phyloP scores from a whole-genome alignment of 2,329 filamentous ascomycete genomes.

The Cryphonectria nitschkei region DNA sequence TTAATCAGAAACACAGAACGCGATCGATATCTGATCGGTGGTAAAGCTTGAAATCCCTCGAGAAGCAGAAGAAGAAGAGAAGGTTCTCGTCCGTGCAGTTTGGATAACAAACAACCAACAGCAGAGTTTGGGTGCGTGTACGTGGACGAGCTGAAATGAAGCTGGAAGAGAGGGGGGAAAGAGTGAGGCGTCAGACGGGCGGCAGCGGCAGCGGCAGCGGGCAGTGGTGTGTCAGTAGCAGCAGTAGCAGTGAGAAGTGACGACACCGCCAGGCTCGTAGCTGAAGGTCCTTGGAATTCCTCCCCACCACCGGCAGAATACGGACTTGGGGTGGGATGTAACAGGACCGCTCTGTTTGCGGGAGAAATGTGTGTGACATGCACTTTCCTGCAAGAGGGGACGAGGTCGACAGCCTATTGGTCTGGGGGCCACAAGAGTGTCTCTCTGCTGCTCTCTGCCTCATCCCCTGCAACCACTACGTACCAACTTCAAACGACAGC shows the following conservation, averaged over 20 bases:
- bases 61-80: too few species aligned
- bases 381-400: constrained; percentile 8
- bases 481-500: constrained; percentile 14
- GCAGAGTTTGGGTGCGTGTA: neutral
- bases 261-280: neutral
- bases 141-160: neutral
- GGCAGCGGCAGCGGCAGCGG: neutral
- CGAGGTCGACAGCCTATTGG: constrained; percentile 15
- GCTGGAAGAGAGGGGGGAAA: neutral
- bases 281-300: neutral
- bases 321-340: neutral
- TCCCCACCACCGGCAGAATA: neutral
- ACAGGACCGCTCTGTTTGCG: neutral
- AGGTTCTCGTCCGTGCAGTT: neutral
- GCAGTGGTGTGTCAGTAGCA: neutral
- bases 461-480: constrained; percentile 12
- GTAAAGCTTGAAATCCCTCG: neutral
- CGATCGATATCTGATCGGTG: neutral
- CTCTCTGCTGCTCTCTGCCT: neutral
- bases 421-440: constrained; percentile 16
- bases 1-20: neutral
- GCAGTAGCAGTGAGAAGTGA: neutral
- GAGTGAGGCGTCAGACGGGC: neutral
- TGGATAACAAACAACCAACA: neutral
- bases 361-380: constrained; percentile 15